Base-by-base conservation (phyloP, 345 rosid genomes). In the Eucalyptus paniculata region DNA sequence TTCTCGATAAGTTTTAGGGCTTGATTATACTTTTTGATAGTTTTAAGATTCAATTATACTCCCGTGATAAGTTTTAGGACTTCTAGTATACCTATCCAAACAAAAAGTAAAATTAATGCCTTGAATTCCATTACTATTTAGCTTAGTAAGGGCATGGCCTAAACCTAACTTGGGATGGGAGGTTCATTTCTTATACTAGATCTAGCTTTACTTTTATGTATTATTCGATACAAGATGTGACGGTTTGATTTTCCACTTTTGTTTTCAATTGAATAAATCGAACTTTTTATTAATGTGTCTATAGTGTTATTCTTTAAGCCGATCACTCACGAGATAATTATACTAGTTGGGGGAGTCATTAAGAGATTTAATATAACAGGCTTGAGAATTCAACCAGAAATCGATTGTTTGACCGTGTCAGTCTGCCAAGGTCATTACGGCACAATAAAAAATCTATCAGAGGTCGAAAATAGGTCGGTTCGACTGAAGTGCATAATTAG, bases 331-430 rank as follows among this genome's bases (percentile, higher is more conserved):
- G 10, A 44, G 45, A 44, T 44, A 44, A 49, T 2, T 49, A 13
- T 0, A 50, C 1, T 50, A 50, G 15, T 50, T 50, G 0, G 6
- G 16, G 1, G 50, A 50, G 50, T 50, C 0, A 14, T 50, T 50
- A 50, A 50, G 16, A 6, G 1, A 50, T 50, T 50, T 13, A 50
- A 50, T 13, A 0, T 2, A 50, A 50, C 2, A 13, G 0, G 16
- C 3, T 50, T 50, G 6, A 50, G 16, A 50, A 50, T 9, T 44
- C 45, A 0, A 44, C 0, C 3, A 44, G 3, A 9, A 44, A 44
- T 44, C 3, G 47, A 44, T 0, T 44, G 47, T 0, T 44, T 0
- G 0, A 44, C 10, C 10, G 3, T 44, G 47, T 44, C 0, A 50
- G 50, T 50, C 1, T 50, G 50, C 50, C 0, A 50, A 0, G 50